phyloP scores from a whole-genome alignment of 352 stramenopile species.

The Phytophthora fragariaefolia region DNA sequence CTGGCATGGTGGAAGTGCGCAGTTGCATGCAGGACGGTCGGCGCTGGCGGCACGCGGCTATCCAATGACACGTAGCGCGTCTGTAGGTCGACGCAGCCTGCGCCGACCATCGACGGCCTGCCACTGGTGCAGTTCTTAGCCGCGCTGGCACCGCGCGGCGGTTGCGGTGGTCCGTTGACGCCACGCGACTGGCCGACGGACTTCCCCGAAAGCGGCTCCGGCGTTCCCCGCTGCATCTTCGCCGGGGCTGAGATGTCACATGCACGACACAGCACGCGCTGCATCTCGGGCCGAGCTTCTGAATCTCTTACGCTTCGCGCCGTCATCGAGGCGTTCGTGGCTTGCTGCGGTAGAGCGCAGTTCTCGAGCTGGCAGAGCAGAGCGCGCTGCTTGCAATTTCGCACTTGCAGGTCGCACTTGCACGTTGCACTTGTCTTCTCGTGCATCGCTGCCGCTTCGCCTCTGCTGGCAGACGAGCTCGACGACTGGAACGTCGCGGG shows the following conservation, averaged over 20 bases:
- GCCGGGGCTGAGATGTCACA: conserved; percentile 16
- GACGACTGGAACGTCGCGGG: too few species aligned
- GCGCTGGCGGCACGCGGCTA: too few species aligned
- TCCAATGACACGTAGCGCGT: not conserved
- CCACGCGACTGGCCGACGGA: conserved; percentile 4
- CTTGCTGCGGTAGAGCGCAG: conserved; percentile 5
- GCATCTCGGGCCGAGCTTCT: not conserved
- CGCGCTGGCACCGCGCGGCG: not conserved
- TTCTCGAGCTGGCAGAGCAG: not conserved
- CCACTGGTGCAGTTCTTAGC: too few species aligned
- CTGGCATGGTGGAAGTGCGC: too few species aligned
- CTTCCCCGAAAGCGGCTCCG: conserved; percentile 26
- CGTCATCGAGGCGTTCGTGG: not conserved
- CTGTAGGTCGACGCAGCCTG: not conserved
- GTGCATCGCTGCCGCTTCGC: too few species aligned
- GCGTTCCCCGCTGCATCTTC: conserved; percentile 7
- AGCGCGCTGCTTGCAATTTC: too few species aligned
- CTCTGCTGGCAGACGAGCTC: too few species aligned
- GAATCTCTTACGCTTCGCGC: not conserved
- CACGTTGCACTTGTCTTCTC: not conserved
- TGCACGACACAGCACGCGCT: conserved; percentile 1
- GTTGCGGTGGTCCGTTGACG: conserved; percentile 10
- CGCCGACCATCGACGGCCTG: not conserved
- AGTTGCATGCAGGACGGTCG: too few species aligned
- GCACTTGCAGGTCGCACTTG: too few species aligned